Base-by-base conservation (phyloP, 345 rosid genomes). In the Salix suchowensis region DNA sequence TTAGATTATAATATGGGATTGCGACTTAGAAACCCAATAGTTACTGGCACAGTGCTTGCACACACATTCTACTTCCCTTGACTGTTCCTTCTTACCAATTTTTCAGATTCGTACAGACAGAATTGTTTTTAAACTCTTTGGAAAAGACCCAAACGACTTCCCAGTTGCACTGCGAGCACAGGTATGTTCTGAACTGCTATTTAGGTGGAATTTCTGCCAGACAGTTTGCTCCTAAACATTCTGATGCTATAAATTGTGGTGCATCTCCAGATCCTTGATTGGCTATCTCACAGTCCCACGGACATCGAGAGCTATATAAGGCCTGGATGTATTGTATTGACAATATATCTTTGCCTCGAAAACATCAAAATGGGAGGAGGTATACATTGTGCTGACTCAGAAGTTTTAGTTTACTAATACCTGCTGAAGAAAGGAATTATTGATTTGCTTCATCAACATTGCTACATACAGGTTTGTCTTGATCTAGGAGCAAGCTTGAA, bases 241-340 rank as follows among this genome's bases (percentile, higher is more conserved):
- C 65, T 71, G 18, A 77, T 71, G 76, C 65, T 74, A 55, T 72
- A 50, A 65, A 40, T 37, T 37, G 40, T 65, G 46, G 58, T 32
- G n/a, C 54, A 54, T 37, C 65, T 88, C 61, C 94, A 96, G 99
- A 90, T 96, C 80, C 90, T 96, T 72, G 90, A 92, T 46, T 96
- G 98, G 99, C 81, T 96, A 76, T 86, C 98, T 60, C 94, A 88
- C 82, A 96, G 95, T 87, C 99, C 99, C 34, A 86, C 94, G 67
- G 99, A 96, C 83, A 96, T 96, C 67, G 99, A 93, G 93, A 92
- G 99, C 89, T 92, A 96, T 86, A 96, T 96, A 72, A 90, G 97
- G 80, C 99, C 99, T 48, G 99, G 99, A 61, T 96, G 99, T 82
- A 86, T 96, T 37, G 79, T 96, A 79, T 80, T 96, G 74, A 93